Evolutionary conservation across 768 basidiomycete genomes (phyloP).

Genomic region (Auriscalpium orientale): DNA sequence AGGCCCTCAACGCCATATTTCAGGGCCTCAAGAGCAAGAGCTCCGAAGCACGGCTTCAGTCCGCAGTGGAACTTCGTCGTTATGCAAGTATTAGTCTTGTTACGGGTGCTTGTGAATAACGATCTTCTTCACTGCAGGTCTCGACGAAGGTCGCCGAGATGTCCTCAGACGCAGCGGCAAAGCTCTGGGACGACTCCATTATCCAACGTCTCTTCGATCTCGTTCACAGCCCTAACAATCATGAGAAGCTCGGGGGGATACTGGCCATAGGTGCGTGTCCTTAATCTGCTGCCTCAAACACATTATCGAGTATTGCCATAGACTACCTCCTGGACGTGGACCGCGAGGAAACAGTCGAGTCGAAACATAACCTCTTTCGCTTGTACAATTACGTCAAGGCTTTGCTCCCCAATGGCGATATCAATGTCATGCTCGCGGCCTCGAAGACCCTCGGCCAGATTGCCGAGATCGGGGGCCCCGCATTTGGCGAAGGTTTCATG

Average conservation of each 20-base stretch:
- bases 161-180: constrained; percentile 70
- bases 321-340: constrained; percentile 74
- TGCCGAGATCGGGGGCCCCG: constrained; percentile 71
- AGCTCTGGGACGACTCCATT: constrained; percentile 82
- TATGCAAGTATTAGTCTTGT: constrained; percentile 43
- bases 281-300: neutral
- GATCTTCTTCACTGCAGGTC: constrained; percentile 38
- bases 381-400: constrained; percentile 92
- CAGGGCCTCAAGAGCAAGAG: constrained; percentile 55
- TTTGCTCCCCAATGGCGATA: constrained; percentile 83
- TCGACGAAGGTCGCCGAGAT: constrained; percentile 67
- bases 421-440: constrained; percentile 88
- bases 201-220: constrained; percentile 73
- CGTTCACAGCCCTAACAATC: constrained; percentile 69
- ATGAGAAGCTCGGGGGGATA: constrained; percentile 80
- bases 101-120: neutral
- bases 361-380: constrained; percentile 71
- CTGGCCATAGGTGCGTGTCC: constrained; percentile 67
- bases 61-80: constrained; percentile 64
- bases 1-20: constrained; percentile 61
- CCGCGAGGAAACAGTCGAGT: constrained; percentile 73
- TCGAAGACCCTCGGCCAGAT: constrained; percentile 87
- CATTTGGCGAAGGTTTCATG: constrained; percentile 85
- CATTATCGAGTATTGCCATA: constrained; percentile 21
- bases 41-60: constrained; percentile 54